These are phyloP conservation scores for Paragyromitra xinjiangensis DNA, from an alignment of 495 filamentous ascomycete species.

Conservation along the genomic window DNA sequence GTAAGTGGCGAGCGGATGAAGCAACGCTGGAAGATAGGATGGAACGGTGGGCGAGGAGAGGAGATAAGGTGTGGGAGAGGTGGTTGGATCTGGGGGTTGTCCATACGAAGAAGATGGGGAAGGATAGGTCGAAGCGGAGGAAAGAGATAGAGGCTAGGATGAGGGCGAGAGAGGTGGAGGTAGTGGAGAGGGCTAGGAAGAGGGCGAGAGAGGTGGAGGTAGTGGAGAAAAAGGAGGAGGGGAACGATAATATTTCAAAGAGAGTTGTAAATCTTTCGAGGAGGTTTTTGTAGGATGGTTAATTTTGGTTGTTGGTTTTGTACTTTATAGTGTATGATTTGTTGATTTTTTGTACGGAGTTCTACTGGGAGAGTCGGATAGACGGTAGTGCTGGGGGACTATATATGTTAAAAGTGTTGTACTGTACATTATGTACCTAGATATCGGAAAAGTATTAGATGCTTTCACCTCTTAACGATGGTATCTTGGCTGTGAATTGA, in stretches of 20 bases:
- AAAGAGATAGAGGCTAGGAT: not conserved
- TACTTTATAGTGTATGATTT: slow-evolving; percentile 4
- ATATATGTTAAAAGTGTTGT: not conserved
- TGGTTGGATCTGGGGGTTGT: slow-evolving; percentile 54
- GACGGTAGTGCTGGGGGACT: not conserved
- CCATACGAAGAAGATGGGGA: slow-evolving; percentile 45
- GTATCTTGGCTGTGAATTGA: no score
- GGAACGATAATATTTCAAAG: not conserved
- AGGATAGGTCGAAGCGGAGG: slow-evolving; percentile 2
- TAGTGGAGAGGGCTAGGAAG: not conserved
- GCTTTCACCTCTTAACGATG: not conserved
- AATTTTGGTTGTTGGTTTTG: not conserved
- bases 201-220: not conserved
- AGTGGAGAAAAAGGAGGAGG: not conserved
- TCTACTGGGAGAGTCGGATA: not conserved
- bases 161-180: not conserved
- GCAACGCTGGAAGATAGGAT: slow-evolving; percentile 66
- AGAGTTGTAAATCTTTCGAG: not conserved
- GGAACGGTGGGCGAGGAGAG: slow-evolving; percentile 79
- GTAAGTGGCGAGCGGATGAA: slow-evolving; percentile 81
- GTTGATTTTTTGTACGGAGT: slow-evolving; percentile 1
- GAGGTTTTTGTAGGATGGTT: not conserved
- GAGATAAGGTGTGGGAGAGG: slow-evolving; percentile 63
- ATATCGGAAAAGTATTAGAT: not conserved
- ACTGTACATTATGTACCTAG: not conserved